Base-by-base conservation (phyloP, 2,329 filamentous ascomycete genomes). In the Microdochium paspali region DNA sequence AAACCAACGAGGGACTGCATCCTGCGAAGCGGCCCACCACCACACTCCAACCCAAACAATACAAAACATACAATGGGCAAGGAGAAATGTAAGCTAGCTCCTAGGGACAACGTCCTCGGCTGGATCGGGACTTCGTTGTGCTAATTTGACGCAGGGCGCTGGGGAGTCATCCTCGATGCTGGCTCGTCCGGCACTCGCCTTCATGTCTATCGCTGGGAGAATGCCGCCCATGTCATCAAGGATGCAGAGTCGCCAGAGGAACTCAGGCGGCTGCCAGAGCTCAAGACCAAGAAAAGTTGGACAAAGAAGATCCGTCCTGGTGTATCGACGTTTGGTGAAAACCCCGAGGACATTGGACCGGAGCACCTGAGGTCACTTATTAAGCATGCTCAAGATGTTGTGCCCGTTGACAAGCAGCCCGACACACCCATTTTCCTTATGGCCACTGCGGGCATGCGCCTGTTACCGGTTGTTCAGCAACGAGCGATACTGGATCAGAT, bases 161-260 rank as follows among this genome's bases (percentile, higher is more conserved):
- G 94, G 76, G 93, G 90, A 63, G 87, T 97, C 59, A 90, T 98
- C 63, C 80, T 98, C 61, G 93, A 98, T 77, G 93, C 93, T 64
- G 93, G 93, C 57, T 97, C 93, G 66, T 97, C 93, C 66, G 91
- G 93, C 64, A 97, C 91, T 59, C 86, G 93, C 63, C 77, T 95
- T 53, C 89, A 98, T 66, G 81, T 98, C 49, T 98, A 98, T 70
- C 81, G 84, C 67, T 98, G 93, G 93, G 80, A 90, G 60, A 85
- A 94, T 61, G 82, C 83, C 53, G 72, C 79, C 32, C 76, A 76
- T 55, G 84, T 86, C 53, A 72, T 80, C 58, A 74, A 81, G 51
- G 70, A 82, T 47, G 83, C 79, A 30, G 35, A 40, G 4, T 71
- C 75, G 42, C 60, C 69, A 20, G 67, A 79, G 35, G 76, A 86